These are phyloP conservation scores for Cryptococcus sp. DNA, from an alignment of 1,284 basidiomycete species.

Conservation along the genomic window DNA sequence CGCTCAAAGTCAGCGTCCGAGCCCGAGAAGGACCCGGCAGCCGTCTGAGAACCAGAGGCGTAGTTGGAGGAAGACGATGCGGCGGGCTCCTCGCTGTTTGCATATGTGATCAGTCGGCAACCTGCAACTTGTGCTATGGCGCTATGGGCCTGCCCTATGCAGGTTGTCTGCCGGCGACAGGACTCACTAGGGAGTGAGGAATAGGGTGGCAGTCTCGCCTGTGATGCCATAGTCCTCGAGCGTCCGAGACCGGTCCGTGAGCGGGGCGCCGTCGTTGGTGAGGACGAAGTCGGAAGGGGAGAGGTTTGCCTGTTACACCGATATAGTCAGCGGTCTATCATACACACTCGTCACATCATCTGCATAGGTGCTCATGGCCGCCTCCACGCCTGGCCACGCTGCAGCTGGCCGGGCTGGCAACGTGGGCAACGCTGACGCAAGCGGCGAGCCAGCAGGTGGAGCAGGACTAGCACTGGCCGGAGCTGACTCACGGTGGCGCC, in stretches of 20 bases:
- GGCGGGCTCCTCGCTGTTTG: constrained; percentile 1
- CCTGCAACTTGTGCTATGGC: too few relatives aligned
- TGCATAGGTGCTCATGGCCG: too few relatives aligned
- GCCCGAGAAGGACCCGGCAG: constrained; percentile 8
- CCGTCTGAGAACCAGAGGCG: constrained; percentile 9
- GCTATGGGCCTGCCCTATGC: too few relatives aligned
- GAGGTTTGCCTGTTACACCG: constrained; percentile 25
- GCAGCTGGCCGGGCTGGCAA: too few relatives aligned
- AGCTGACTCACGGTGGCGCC: constrained; percentile 72
- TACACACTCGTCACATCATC: too few relatives aligned
- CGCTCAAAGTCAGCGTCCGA: constrained; percentile 79
- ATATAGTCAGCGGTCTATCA: too few relatives aligned
- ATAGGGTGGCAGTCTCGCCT: constrained; percentile 34
- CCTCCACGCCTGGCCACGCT: too few relatives aligned
- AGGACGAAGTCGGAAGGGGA: constrained; percentile 23
- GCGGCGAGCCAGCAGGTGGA: too few relatives aligned
- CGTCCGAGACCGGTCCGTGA: constrained; percentile 27
- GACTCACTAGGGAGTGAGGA: constrained; percentile 40
- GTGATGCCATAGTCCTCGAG: constrained; percentile 42
- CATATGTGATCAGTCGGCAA: too few relatives aligned
- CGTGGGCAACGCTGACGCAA: too few relatives aligned
- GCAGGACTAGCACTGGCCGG: too few relatives aligned
- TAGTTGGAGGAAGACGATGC: constrained; percentile 44
- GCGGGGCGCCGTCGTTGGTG: constrained; percentile 38
- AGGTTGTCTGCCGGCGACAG: not conserved